Percentiles rank a stretch among this genome's conserved stretches.
Evolutionary conservation across 352 stramenopile species (phyloP).

Genomic region (Phytopythium delawarense): DNA sequence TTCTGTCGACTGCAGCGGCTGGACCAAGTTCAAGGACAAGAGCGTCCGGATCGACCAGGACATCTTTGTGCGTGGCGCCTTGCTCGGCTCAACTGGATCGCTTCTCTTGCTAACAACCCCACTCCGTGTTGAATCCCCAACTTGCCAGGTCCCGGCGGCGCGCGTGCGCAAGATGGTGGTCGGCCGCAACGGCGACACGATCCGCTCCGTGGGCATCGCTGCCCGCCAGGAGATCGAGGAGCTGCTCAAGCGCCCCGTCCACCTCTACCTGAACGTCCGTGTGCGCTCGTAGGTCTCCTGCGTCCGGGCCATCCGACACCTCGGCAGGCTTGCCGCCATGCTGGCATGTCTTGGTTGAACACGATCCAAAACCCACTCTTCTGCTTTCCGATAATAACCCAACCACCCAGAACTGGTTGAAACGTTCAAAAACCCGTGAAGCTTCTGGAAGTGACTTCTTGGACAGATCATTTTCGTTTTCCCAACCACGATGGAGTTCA

Average conservation of each 20-base stretch:
- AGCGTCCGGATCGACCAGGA: conserved; percentile 87
- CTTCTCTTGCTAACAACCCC: background rate
- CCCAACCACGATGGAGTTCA: conserved; percentile 53
- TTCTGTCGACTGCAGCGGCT: conserved; percentile 31
- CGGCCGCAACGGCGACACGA: conserved; percentile 71
- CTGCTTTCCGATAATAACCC: background rate
- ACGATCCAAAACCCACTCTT: background rate
- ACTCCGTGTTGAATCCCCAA: background rate
- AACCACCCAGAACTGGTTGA: background rate
- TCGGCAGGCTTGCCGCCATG: background rate
- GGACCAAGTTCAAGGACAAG: conserved; percentile 84
- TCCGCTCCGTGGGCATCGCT: conserved; percentile 66
- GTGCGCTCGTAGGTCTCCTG: conserved; percentile 32
- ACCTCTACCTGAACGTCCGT: conserved; percentile 85
- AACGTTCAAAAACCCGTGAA: background rate
- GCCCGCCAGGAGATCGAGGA: conserved; percentile 74
- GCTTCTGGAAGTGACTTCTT: background rate
- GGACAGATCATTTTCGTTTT: conserved; percentile 7
- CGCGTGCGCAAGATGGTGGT: conserved; percentile 80
- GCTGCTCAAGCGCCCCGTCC: conserved; percentile 63
- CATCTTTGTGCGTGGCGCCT: conserved; percentile 63
- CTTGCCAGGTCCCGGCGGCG: conserved; percentile 52
- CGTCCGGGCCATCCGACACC: too few relatives aligned
- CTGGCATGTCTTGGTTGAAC: background rate
- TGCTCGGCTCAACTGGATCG: conserved; percentile 1